Base-by-base conservation (phyloP, 495 filamentous ascomycete genomes). In the Cercophora sp. region DNA sequence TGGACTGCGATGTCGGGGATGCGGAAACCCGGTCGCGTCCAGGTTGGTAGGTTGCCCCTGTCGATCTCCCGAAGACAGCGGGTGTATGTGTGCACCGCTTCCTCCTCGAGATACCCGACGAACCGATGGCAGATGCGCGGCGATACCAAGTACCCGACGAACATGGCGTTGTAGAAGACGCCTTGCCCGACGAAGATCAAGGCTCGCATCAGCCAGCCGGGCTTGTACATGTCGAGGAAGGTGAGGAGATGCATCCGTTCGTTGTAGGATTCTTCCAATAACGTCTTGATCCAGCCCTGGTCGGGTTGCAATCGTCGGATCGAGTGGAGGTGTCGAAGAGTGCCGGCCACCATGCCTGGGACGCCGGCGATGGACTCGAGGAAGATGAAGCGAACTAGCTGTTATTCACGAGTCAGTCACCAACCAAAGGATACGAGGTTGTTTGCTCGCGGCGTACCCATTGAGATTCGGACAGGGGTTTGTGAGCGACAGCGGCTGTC, bases 251-350 rank as follows among this genome's bases (percentile, higher is more conserved):
- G 92, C 89, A 97, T 96, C 1, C 92, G 81, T 66, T 98, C 93
- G 62, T 98, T 98, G 74, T 87, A 96, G 40, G 83, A 84, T 68
- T 98, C 93, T 67, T 96, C 93, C 2, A 97, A 79, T 0, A 97
- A 78, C 0, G 89, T 96, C 66, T 96, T 92, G 57, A 98, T 97
- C 92, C 93, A 97, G 64, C 93, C 93, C 57, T 96, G 96, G 66
- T 98, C 93, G 31, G 93, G 72, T 73, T 89, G 89, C 73, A 98
- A 83, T 6, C 83, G 77, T 37, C 93, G 77, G 52, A 98, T 71
- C 56, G 84, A 88, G 61, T 86, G 81, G 8, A 98, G 73, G 70
- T 98, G 93, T 18, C 93, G 76, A 10, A 97, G 71, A 86, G 95
- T 96, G 9, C 91, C 93, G 0, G 85, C 93, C 4, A 96, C 94